phyloP scores from a whole-genome alignment of 129 eudicot genomes.

The Flaveria sonorensis region DNA sequence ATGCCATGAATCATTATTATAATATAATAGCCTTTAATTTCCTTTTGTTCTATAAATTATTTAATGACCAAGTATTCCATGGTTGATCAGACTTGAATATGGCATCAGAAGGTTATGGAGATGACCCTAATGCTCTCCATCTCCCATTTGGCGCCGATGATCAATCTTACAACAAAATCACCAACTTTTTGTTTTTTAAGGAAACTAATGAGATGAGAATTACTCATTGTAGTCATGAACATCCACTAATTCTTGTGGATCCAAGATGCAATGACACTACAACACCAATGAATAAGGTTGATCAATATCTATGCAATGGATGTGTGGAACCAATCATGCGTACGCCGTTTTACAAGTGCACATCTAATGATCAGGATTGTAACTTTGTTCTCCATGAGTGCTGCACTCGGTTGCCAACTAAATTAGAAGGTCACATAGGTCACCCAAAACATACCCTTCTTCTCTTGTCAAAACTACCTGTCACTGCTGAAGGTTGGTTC shows the following conservation, averaged over 20 bases:
- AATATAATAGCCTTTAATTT: not conserved
- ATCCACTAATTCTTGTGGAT: slow-evolving; percentile 5
- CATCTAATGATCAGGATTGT: not conserved
- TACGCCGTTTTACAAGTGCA: not conserved
- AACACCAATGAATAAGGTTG: not conserved
- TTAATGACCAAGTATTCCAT: not conserved
- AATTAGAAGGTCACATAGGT: not conserved
- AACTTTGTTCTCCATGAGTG: not conserved
- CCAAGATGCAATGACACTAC: no score
- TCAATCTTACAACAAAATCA: not conserved
- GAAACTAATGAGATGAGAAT: not conserved
- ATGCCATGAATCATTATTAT: not conserved
- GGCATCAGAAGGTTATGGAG: not conserved
- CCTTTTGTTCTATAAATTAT: not conserved
- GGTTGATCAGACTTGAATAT: not conserved
- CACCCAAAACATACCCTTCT: not conserved
- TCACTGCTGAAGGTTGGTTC: not conserved
- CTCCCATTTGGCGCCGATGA: not conserved
- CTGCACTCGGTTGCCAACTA: not conserved
- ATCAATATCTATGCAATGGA: not conserved
- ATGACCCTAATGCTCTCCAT: not conserved
- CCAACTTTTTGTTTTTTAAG: not conserved
- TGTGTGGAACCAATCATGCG: not conserved
- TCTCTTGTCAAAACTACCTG: not conserved
- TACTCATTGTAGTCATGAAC: not conserved